Conservation (phyloP, 106 monocot species). For the Apostasia shenzhenica region DNA sequence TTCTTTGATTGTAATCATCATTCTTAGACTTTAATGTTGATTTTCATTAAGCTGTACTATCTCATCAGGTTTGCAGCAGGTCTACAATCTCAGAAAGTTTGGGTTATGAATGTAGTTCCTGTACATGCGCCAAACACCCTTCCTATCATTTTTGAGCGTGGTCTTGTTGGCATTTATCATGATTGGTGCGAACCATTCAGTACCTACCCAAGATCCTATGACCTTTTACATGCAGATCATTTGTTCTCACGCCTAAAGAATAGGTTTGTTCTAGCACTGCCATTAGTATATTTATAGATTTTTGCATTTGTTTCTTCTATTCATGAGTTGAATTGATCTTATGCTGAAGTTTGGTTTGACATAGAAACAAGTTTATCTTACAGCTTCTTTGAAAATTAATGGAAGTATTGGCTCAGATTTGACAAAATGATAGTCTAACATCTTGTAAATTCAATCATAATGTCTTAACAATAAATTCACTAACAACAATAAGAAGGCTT, state of each 20-base stretch:
- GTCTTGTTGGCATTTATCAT: conserved; percentile 87
- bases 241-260: conserved; percentile 83
- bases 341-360: too few relatives aligned
- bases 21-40: too few relatives aligned
- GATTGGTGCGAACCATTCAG: conserved; percentile 98
- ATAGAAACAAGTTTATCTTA: too few relatives aligned
- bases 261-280: conserved; percentile 31
- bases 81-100: conserved; percentile 61
- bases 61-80: conserved; percentile 80
- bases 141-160: conserved; percentile 89
- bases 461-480: too few relatives aligned
- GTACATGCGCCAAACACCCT: conserved; percentile 82
- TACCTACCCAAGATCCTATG: conserved; percentile 88
- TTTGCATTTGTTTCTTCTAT: too few relatives aligned
- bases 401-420: too few relatives aligned
- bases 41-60: not conserved
- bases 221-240: conserved; percentile 95
- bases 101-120: conserved; percentile 98
- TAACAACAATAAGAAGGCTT: too few relatives aligned
- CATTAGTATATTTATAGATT: not conserved
- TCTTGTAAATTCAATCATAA: too few relatives aligned
- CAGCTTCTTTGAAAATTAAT: too few relatives aligned
- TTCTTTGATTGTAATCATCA: too few relatives aligned
- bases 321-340: too few relatives aligned
- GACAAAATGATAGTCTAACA: too few relatives aligned